Conservation (phyloP, 176 grass and related monocot genomes). For the Aegilops sharonensis region DNA sequence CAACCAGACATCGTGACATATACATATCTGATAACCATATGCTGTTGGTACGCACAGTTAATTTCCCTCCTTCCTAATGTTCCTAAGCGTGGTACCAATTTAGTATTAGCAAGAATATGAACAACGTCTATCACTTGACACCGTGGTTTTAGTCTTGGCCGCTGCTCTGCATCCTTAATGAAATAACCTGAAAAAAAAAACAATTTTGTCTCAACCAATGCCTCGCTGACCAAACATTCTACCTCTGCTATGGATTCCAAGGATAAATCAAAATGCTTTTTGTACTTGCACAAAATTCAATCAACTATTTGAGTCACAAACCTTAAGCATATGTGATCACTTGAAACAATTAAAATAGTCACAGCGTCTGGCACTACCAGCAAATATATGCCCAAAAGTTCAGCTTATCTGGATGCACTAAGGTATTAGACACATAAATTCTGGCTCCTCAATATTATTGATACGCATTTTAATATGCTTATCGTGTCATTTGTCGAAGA, state of each 20-base stretch:
- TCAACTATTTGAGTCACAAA: neutral
- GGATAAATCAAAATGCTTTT: constrained; percentile 6
- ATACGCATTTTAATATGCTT: neutral
- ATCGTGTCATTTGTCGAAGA: neutral
- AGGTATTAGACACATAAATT: neutral
- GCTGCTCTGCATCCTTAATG: neutral
- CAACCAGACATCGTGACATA: neutral
- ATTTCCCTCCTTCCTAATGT: neutral
- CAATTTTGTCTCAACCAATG: neutral
- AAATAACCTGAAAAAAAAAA: neutral
- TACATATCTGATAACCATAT: constrained; percentile 3
- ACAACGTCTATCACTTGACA: neutral
- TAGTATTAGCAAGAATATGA: neutral
- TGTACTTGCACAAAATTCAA: neutral
- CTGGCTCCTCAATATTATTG: neutral
- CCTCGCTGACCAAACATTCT: neutral
- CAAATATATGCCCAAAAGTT: neutral
- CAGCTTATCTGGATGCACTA: neutral
- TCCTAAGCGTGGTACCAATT: constrained; percentile 14
- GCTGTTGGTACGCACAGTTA: neutral
- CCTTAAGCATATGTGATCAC: neutral
- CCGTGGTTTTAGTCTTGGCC: neutral
- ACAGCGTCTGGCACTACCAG: neutral
- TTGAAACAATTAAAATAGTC: neutral
- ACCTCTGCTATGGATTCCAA: neutral